phyloP scores from a whole-genome alignment of 805 yeast species.

The Kregervanrija delftensis region DNA sequence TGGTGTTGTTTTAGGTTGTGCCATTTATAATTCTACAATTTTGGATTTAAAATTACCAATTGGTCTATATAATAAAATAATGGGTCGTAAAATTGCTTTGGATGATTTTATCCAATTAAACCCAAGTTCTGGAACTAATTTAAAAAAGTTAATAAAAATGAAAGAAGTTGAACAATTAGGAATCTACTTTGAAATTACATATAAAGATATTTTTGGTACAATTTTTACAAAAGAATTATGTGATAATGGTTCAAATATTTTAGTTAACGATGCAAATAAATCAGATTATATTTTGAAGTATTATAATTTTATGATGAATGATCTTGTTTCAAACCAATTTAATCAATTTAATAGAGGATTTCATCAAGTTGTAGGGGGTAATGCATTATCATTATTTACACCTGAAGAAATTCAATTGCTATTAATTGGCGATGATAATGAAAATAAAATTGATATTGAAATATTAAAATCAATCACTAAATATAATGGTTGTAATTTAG shows the following conservation, averaged over 20 bases:
- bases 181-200: conserved; percentile 56
- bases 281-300: conserved; percentile 56
- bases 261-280: conserved; percentile 56
- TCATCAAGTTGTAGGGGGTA: conserved; percentile 67
- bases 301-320: conserved; percentile 52
- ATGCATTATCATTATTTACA: conserved; percentile 71
- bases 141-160: conserved; percentile 40
- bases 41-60: conserved; percentile 73
- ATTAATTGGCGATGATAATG: conserved; percentile 64
- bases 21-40: conserved; percentile 84
- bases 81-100: conserved; percentile 46
- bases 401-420: conserved; percentile 77
- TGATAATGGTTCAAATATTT: conserved; percentile 45
- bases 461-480: conserved; percentile 65
- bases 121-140: conserved; percentile 57
- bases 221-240: conserved; percentile 43
- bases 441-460: conserved; percentile 49
- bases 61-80: conserved; percentile 68
- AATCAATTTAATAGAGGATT: conserved; percentile 66
- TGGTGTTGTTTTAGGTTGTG: conserved; percentile 85
- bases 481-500: conserved; percentile 56
- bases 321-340: conserved; percentile 46
- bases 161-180: conserved; percentile 41
- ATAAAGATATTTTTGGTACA: conserved; percentile 41
- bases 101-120: conserved; percentile 62